phyloP scores from a whole-genome alignment of 306 rosid species.

The Betula pendula region DNA sequence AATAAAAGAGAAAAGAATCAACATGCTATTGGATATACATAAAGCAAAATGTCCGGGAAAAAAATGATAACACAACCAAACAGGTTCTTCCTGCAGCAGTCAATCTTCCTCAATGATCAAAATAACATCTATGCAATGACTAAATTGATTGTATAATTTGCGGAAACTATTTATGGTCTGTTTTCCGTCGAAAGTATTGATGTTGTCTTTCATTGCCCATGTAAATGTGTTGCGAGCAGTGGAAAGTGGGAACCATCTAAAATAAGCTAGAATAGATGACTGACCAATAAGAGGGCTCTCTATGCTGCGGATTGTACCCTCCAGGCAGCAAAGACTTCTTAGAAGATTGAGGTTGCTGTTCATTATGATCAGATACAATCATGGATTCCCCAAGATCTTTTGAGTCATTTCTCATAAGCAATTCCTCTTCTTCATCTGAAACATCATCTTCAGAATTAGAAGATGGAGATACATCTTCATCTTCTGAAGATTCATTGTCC shows the following conservation, averaged over 20 bases:
- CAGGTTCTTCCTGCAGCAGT: neutral
- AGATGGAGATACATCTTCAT: conserved; percentile 53
- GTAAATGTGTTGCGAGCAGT: neutral
- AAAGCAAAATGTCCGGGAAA: neutral
- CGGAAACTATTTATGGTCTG: neutral
- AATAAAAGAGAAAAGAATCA: neutral
- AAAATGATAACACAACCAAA: neutral
- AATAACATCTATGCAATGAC: neutral
- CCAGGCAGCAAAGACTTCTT: conserved; percentile 62
- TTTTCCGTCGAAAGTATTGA: neutral
- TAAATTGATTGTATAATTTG: neutral
- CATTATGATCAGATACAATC: conserved; percentile 30
- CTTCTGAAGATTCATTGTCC: conserved; percentile 60
- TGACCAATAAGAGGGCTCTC: conserved; percentile 89
- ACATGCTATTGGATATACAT: neutral
- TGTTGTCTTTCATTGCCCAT: neutral
- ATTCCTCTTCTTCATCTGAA: conserved; percentile 66
- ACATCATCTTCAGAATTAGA: conserved; percentile 61
- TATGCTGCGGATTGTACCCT: conserved; percentile 79
- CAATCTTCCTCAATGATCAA: neutral
- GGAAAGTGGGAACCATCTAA: neutral
- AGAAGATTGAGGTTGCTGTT: conserved; percentile 38
- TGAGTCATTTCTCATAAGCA: conserved; percentile 43
- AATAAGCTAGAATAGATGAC: conserved; percentile 20
- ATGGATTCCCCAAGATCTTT: conserved; percentile 27